Percentiles rank a stretch among this genome's conserved stretches.
Evolutionary conservation across 345 rosid genomes (phyloP).

Genomic region (Populus ilicifolia): DNA sequence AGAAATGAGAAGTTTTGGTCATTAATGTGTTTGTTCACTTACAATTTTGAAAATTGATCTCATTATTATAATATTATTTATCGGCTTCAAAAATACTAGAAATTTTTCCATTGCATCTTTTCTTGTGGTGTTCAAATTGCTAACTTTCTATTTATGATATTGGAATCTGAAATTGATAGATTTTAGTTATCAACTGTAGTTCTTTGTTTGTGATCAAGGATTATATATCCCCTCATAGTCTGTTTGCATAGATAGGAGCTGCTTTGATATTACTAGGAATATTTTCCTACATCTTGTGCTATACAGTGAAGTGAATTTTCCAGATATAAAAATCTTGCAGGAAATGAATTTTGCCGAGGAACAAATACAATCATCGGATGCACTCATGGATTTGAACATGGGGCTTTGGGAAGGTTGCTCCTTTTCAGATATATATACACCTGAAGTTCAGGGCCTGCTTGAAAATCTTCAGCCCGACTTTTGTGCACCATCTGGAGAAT

Average conservation of each 20-base stretch:
- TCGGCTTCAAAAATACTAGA: background rate
- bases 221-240: background rate
- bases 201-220: background rate
- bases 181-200: background rate
- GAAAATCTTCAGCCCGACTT: constrained; percentile 87
- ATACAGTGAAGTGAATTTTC: constrained; percentile 8
- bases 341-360: constrained; percentile 72
- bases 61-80: background rate
- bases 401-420: constrained; percentile 88
- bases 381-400: constrained; percentile 64
- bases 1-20: background rate
- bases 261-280: background rate
- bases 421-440: constrained; percentile 51
- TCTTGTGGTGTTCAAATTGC: background rate
- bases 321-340: constrained; percentile 38
- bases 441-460: constrained; percentile 57
- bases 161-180: background rate
- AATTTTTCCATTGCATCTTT: background rate
- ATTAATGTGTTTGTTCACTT: background rate
- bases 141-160: background rate
- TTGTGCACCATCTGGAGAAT: constrained; percentile 83
- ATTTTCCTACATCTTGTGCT: background rate
- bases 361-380: constrained; percentile 68
- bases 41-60: background rate
- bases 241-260: background rate